phyloP scores from a whole-genome alignment of 345 rosid species.

The Salix brachista region DNA sequence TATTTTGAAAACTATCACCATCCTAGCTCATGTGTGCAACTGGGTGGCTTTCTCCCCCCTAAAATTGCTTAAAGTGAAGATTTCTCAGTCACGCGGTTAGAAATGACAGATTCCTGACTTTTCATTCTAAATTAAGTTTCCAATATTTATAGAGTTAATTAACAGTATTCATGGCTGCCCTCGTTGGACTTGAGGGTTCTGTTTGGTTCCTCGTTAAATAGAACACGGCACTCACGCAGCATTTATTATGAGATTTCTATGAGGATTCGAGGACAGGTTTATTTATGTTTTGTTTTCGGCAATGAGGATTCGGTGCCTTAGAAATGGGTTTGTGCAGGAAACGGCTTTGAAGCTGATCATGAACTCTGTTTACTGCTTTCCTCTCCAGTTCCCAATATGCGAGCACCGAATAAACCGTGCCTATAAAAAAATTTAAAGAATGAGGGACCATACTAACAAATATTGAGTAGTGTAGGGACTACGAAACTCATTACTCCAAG shows the following conservation, averaged over 20 bases:
- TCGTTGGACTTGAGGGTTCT: not conserved
- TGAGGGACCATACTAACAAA: too few species aligned
- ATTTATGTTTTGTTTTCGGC: not conserved
- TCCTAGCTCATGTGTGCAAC: conserved; percentile 17
- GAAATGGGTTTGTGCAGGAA: not conserved
- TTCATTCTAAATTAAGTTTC: not conserved
- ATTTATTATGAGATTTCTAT: not conserved
- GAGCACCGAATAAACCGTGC: not conserved
- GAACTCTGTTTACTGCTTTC: not conserved
- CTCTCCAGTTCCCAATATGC: not conserved
- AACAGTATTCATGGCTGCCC: not conserved
- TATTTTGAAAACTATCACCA: conserved; percentile 34
- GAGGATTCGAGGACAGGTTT: not conserved
- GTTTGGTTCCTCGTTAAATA: not conserved
- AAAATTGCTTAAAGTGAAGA: conserved; percentile 24
- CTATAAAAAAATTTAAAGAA: too few species aligned
- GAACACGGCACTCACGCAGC: not conserved
- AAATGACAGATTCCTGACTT: not conserved
- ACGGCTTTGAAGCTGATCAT: not conserved
- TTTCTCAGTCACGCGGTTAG: conserved; percentile 2
- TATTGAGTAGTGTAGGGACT: too few species aligned
- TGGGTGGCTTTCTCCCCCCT: conserved; percentile 9
- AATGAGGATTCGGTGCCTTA: not conserved
- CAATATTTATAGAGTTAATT: not conserved
- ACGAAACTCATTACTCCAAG: too few species aligned